These are phyloP conservation scores for Kluyveromyces aestuarii DNA, from an alignment of 805 yeast species.

Conservation along the genomic window DNA sequence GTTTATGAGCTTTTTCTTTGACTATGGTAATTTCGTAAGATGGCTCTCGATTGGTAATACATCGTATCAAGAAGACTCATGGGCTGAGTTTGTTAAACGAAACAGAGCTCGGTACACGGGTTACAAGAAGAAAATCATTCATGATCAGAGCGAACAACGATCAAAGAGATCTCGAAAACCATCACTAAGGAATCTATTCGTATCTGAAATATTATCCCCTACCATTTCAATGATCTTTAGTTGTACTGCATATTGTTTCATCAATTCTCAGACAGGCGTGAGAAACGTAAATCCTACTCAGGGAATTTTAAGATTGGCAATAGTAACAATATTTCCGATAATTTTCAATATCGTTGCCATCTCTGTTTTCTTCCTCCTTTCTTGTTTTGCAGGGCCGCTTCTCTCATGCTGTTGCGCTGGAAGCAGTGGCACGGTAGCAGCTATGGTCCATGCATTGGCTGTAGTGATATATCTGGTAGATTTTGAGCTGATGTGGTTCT, in stretches of 20 bases:
- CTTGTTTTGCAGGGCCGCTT: constrained; percentile 43
- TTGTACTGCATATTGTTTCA: constrained; percentile 65
- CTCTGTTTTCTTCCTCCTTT: constrained; percentile 32
- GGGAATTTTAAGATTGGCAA: constrained; percentile 51
- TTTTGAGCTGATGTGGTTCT: constrained; percentile 56
- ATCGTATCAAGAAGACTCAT: constrained; percentile 57
- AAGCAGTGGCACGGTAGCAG: constrained; percentile 48
- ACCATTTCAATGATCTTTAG: constrained; percentile 58
- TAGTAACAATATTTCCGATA: constrained; percentile 45
- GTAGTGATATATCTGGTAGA: constrained; percentile 43
- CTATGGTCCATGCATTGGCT: constrained; percentile 43
- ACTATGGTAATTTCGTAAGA: constrained; percentile 50
- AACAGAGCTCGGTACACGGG: constrained; percentile 90
- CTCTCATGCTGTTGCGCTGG: constrained; percentile 32
- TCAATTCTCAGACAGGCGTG: constrained; percentile 85
- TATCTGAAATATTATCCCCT: constrained; percentile 75
- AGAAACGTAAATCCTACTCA: constrained; percentile 38
- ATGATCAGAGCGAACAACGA: constrained; percentile 55
- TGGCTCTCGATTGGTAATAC: constrained; percentile 83
- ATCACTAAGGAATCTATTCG: constrained; percentile 62
- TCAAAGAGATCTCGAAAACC: constrained; percentile 67
- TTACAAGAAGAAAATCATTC: constrained; percentile 63
- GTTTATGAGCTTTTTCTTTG: constrained; percentile 60
- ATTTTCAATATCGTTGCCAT: constrained; percentile 28
- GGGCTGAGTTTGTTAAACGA: constrained; percentile 68